Conservation (phyloP, 2,329 filamentous ascomycete genomes). For the Hypomyces perniciosus region DNA sequence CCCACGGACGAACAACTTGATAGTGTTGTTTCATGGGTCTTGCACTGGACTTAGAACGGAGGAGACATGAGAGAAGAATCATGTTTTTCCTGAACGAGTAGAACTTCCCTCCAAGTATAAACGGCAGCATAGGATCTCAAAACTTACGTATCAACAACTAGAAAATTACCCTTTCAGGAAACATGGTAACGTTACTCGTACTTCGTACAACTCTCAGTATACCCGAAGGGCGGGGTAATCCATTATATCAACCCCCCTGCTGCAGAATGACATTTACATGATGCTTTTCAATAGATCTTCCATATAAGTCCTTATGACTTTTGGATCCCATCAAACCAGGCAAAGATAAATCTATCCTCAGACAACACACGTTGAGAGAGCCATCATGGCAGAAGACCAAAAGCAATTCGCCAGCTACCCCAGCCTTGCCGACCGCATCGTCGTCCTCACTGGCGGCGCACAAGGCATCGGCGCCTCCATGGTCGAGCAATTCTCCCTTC, state of each 20-base stretch:
- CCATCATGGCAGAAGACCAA: slow-evolving; percentile 2
- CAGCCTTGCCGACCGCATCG: slow-evolving; percentile 33
- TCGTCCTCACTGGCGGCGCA: slow-evolving; percentile 41
- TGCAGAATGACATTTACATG: neutral
- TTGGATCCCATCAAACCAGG: neutral
- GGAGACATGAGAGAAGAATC: too few species aligned
- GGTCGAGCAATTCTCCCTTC: slow-evolving; percentile 38
- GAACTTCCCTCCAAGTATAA: neutral
- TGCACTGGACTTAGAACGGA: too few species aligned
- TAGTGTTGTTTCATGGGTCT: neutral
- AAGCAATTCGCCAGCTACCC: slow-evolving; percentile 32
- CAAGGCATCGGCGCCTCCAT: slow-evolving; percentile 40
- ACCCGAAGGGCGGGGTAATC: neutral
- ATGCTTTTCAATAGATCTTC: too few species aligned
- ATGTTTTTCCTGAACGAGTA: too few species aligned
- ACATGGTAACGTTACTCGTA: slow-evolving; percentile 7
- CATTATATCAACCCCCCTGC: neutral
- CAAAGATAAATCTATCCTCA: neutral
- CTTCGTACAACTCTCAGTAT: neutral
- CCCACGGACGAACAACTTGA: too few species aligned
- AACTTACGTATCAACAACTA: neutral
- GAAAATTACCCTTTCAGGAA: neutral
- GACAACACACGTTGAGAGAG: neutral
- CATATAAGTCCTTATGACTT: neutral
- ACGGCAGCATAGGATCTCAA: neutral